Evolutionary conservation across 1,284 basidiomycete genomes (phyloP), one percentile per base, ranked within the genome.

Genomic region (Tilletia horrida): DNA sequence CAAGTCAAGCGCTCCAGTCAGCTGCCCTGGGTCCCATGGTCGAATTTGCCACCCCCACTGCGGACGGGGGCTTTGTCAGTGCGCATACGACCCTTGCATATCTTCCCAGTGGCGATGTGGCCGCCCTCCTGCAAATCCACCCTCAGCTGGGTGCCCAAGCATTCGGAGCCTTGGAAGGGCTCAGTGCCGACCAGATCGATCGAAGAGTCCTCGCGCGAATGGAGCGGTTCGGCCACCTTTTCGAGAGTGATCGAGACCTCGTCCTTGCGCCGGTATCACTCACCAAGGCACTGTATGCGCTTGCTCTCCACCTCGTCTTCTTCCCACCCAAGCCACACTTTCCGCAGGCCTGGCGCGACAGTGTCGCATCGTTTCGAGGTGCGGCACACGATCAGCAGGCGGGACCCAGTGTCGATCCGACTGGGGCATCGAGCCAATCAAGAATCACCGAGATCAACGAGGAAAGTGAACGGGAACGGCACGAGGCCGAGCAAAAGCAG

Each of bases 121-220:
- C 2, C 55, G n/a, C 27, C 2, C 27, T 45, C 16, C 61, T 59
- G 27, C 79, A 84, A 13, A 82, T 84, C 7, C 84, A 88, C 69
- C 90, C 90, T 0, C 84, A 86, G 3, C 85, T 98, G 21, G 85
- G 94, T 13, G 91, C 96, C 75, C 89, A 88, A 75, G 91, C 93
- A 0, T 86, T 91, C 2, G 92, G 93, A 81, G 87, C 90, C 0
- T 97, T 97, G 82, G 95, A 96, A 80, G 94, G 93, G 1, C 29
- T 59, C 14, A 59, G 55, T 16, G 27, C 31, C 3, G 55, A 59
- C 18, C 55, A 31, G 14, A 25, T 59, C 55, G 55, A 59, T 31
- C 55, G 55, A 3, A 59, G 55, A 35, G 55, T 40, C 55, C 27
- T 59, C 29, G 11, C 55, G 2, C 55, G 55, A 6, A 59, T 59